Conservation (phyloP, 768 basidiomycete species). For the Termitomyces titanicus region DNA sequence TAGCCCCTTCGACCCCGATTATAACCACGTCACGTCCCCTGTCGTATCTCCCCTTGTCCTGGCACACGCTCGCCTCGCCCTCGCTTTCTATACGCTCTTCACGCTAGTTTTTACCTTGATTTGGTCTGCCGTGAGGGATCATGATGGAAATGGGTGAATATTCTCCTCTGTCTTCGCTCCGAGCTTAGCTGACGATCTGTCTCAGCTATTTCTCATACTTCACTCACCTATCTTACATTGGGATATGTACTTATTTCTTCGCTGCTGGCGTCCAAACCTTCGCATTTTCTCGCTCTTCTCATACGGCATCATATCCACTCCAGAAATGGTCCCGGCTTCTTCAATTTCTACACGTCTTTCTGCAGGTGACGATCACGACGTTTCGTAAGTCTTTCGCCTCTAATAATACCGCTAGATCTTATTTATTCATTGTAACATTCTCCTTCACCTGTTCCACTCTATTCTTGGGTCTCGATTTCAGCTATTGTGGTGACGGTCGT, state of each 20-base stretch:
- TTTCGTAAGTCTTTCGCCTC: constrained; percentile 44
- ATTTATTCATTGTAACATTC: constrained; percentile 4
- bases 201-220: constrained; percentile 23
- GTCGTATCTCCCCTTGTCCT: constrained; percentile 23
- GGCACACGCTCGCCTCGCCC: constrained; percentile 38
- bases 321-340: constrained; percentile 55
- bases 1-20: background rate
- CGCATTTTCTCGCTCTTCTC: constrained; percentile 28
- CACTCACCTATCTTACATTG: constrained; percentile 61
- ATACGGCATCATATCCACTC: constrained; percentile 40
- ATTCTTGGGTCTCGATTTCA: constrained; percentile 18
- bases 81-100: constrained; percentile 50
- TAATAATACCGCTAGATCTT: no score
- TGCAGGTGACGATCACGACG: constrained; percentile 47
- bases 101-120: constrained; percentile 35
- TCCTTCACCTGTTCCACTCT: background rate
- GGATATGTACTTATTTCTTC: constrained; percentile 59
- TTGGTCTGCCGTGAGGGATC: constrained; percentile 25
- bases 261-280: constrained; percentile 53
- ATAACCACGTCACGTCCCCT: background rate
- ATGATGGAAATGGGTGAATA: constrained; percentile 30
- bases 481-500: constrained; percentile 64
- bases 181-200: background rate
- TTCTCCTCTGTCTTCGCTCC: background rate
- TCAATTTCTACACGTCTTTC: constrained; percentile 53